Evolutionary conservation across 139 green algal species (phyloP).

Genomic region (Volvox africanus): DNA sequence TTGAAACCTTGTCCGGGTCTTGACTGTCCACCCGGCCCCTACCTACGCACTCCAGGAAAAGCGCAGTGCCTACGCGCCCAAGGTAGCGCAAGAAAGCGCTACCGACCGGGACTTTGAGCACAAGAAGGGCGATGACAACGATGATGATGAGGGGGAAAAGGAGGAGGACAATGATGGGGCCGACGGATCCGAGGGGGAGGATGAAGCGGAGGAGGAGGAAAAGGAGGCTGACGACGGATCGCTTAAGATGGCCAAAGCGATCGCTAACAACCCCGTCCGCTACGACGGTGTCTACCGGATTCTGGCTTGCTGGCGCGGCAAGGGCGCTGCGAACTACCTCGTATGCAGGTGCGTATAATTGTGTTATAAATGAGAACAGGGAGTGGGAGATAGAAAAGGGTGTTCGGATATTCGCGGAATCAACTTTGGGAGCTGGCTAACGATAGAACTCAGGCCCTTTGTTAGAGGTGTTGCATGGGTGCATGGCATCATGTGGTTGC

Average conservation of each 20-base stretch:
- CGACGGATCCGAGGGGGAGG: neutral
- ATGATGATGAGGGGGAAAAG: neutral
- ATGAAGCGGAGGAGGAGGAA: neutral
- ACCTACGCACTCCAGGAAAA: slow-evolving; percentile 84
- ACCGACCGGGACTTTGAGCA: slow-evolving; percentile 50
- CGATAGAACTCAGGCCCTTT: neutral
- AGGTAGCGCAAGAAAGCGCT: slow-evolving; percentile 19
- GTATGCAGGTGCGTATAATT: slow-evolving; percentile 71
- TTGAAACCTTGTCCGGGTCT: no score
- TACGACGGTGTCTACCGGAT: slow-evolving; percentile 98
- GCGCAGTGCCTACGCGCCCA: slow-evolving; percentile 90
- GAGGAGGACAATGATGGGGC: neutral
- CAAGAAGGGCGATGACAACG: neutral
- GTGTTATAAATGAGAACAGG: neutral
- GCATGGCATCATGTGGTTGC: neutral
- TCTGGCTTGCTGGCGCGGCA: slow-evolving; percentile 88
- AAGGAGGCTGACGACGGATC: neutral
- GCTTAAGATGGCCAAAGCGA: neutral
- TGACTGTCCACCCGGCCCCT: no score
- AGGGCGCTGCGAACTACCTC: slow-evolving; percentile 80
- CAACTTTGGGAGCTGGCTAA: neutral
- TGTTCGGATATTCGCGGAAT: neutral
- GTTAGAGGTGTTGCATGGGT: neutral
- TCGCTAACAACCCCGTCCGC: slow-evolving; percentile 70
- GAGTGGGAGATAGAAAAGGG: neutral